Evolutionary conservation across 495 filamentous ascomycete genomes (phyloP).

Genomic region (Penicillium taxi): DNA sequence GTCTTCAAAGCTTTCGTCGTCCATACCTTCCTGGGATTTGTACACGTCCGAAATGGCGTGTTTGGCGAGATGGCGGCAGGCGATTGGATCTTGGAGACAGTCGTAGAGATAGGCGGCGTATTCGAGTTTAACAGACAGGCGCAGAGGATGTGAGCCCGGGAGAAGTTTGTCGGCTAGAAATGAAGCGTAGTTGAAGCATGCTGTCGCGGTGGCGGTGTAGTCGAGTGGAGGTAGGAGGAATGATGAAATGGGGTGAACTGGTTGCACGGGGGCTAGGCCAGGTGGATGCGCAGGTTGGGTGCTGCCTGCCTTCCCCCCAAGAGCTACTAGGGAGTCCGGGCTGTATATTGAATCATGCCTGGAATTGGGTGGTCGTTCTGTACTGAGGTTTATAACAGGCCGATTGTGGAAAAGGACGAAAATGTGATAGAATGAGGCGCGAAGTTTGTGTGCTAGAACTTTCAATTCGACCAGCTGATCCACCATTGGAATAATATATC

Average conservation of each 20-base stretch:
- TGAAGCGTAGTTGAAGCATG: slow-evolving; percentile 71
- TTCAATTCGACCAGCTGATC: slow-evolving; percentile 64
- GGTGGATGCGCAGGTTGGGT: slow-evolving; percentile 24
- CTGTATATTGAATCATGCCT: slow-evolving; percentile 25
- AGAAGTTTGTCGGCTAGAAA: slow-evolving; percentile 65
- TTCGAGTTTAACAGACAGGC: slow-evolving; percentile 85
- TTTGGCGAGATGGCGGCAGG: slow-evolving; percentile 66
- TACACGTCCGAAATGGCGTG: slow-evolving; percentile 85
- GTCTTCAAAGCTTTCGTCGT: slow-evolving; percentile 80
- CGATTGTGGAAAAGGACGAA: slow-evolving; percentile 93
- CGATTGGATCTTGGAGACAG: slow-evolving; percentile 73
- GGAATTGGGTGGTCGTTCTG: slow-evolving; percentile 23
- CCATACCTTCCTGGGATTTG: slow-evolving; percentile 81
- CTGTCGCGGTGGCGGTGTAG: slow-evolving; percentile 72
- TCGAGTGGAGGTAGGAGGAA: slow-evolving; percentile 75
- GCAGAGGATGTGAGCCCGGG: slow-evolving; percentile 81
- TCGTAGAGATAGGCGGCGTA: slow-evolving; percentile 94
- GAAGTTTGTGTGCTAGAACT: slow-evolving; percentile 83
- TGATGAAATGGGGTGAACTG: slow-evolving; percentile 41
- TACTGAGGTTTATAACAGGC: slow-evolving; percentile 45
- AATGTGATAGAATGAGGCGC: slow-evolving; percentile 91
- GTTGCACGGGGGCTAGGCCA: slow-evolving; percentile 39
- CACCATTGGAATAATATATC: slow-evolving; percentile 77
- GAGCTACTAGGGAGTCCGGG: slow-evolving; percentile 10
- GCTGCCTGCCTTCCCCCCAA: slow-evolving; percentile 1